A percentile compares a stretch with the other conserved stretches of the same genome.
These are phyloP conservation scores for Raphanus hybrid DNA, from an alignment of 441 rosid species.

Conservation along the genomic window DNA sequence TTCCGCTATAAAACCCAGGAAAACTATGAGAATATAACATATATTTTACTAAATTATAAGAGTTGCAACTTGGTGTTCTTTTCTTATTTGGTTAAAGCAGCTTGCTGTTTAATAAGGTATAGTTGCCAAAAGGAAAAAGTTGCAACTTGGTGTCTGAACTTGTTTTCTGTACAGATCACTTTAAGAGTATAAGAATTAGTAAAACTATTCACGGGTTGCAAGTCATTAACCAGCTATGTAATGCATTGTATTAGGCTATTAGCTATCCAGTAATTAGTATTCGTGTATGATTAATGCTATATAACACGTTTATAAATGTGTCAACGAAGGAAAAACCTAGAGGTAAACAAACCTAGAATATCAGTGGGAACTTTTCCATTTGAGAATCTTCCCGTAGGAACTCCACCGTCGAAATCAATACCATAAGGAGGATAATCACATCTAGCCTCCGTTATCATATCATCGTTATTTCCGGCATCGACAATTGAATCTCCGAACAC, in stretches of 20 bases:
- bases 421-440: slow-evolving; percentile 59
- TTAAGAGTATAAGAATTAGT: neutral
- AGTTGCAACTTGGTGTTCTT: neutral
- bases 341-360: slow-evolving; percentile 42
- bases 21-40: neutral
- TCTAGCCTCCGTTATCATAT: slow-evolving; percentile 38
- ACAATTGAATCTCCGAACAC: slow-evolving; percentile 57
- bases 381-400: slow-evolving; percentile 52
- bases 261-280: neutral
- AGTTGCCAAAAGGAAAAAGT: neutral
- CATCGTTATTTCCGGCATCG: slow-evolving; percentile 58
- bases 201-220: neutral
- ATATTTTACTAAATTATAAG: neutral
- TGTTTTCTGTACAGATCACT: neutral
- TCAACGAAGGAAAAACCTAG: neutral
- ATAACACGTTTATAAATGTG: neutral
- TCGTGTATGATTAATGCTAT: neutral
- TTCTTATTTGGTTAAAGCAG: neutral
- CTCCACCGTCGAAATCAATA: slow-evolving; percentile 47
- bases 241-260: neutral
- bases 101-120: neutral
- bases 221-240: slow-evolving; percentile 16
- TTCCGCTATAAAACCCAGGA: slow-evolving; percentile 50
- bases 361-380: slow-evolving; percentile 54
- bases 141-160: neutral